Evolutionary conservation across 202 grass and related monocot genomes (phyloP), one percentile per base, ranked within the genome.

Genomic region (Panicum virgatum): DNA sequence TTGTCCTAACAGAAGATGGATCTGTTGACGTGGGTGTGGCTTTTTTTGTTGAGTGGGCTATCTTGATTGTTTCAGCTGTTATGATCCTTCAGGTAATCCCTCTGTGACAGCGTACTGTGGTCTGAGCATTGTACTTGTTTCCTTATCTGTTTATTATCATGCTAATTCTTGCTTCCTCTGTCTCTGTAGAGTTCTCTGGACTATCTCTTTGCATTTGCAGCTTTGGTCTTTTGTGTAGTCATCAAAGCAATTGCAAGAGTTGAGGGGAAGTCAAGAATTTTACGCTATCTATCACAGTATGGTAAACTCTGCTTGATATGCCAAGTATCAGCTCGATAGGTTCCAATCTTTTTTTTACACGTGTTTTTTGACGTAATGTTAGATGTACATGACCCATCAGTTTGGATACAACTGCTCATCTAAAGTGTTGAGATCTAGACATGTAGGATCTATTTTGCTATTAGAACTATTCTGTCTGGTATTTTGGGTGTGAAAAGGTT

Each of bases 1-100:
- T 98, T 59, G 90, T 94, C 73, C 56, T 98, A 63, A 94, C 92
- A 25, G 96, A 98, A 83, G 90, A 98, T 90, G 96, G 96, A 76
- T 88, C 71, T 43, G 93, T 98, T 63, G 96, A 98, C 40, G 73
- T 39, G 58, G 77, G 84, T 71, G 92, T 98, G 52, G 90, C 96
- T 77, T 89, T 84, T 91, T 98, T 98, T 87, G 92, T 98, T 53
- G 86, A 95, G 91, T 95, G 90, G 90, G 80, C 92, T 69, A 86
- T 89, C 79, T 86, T 91, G 39, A 98, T 98, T 70, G 3, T 98
- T 86, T 91, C 96, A 81, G 88, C 92, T 45, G 86, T 91, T 59
- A 83, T 92, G 77, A 88, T 98, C 80, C 90, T 98, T 71, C 92
- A 95, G 96, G 96, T 98, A 93, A 29, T 61, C 43, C 5, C 34